A percentile compares a stretch with the other conserved stretches of the same genome.
phyloP scores from a whole-genome alignment of 257 asterid species.

The Sherardia arvensis region DNA sequence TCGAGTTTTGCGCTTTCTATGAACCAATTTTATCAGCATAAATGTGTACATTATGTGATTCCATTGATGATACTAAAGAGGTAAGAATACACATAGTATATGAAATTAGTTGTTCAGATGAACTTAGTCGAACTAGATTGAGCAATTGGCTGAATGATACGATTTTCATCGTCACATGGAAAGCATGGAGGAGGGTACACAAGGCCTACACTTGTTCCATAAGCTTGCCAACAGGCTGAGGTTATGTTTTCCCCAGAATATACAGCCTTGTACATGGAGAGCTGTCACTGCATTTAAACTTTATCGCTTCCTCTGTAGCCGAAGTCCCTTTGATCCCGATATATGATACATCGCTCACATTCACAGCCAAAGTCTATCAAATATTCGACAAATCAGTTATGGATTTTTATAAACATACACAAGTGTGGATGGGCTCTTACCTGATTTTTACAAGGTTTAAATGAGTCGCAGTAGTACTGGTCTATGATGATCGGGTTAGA shows the following conservation, averaged over 20 bases:
- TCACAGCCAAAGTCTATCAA: constrained; percentile 58
- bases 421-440: constrained; percentile 16
- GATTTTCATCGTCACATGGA: constrained; percentile 23
- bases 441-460: constrained; percentile 54
- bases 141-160: constrained; percentile 21
- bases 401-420: neutral
- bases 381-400: neutral
- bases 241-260: constrained; percentile 24
- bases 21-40: neutral
- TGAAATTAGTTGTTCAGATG: constrained; percentile 2
- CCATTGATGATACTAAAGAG: neutral
- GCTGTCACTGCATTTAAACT: constrained; percentile 59
- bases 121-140: constrained; percentile 20
- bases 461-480: constrained; percentile 80
- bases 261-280: constrained; percentile 48
- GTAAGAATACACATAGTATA: neutral
- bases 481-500: constrained; percentile 77
- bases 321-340: constrained; percentile 56
- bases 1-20: neutral
- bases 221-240: constrained; percentile 74
- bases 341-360: constrained; percentile 33
- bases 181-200: constrained; percentile 54
- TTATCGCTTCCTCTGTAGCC: constrained; percentile 53
- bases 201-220: constrained; percentile 46
- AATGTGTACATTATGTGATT: neutral